Evolutionary conservation across 1,284 basidiomycete genomes (phyloP), one percentile per base, ranked within the genome.

Genomic region (Austroboletus niveus): DNA sequence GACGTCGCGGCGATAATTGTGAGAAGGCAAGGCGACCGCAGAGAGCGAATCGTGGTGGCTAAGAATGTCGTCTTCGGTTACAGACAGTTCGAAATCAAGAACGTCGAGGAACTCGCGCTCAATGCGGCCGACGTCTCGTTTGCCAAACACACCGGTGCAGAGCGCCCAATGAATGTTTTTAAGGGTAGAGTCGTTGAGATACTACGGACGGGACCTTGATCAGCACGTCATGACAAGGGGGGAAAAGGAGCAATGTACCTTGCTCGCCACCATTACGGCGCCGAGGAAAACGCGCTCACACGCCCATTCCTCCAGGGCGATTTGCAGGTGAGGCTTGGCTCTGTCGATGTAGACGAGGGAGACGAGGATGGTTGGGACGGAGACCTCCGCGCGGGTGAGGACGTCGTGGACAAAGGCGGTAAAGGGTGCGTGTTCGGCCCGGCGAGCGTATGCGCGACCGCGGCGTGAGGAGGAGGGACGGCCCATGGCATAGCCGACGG

Each of bases 141-240:
- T 87, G 62, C 86, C 86, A 61, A 89, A 88, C 32, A 89, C 82
- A 47, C 85, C 85, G 0, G 87, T 88, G 71, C 86, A 88, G 12
- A 86, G 72, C 11, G 86, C 85, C 85, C 85, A 88, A 68, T 88
- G 85, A 17, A 86, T 73, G 64, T 88, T 88, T 74, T 88, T 88
- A 17, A 88, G 73, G 12, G 86, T 87, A 17, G 84, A 86, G 62
- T 88, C 85, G 60, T 89, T 87, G 27, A 81, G 69, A 60, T 88
- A 88, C 85, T 87, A 55, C 15, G 47, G 46, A 32, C 31, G 41
- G 35, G 45, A 42, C 47, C 52, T 30, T 42, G 46, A 55, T 61
- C 46, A 58, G 53, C 48, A 42, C 51, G 44, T 42, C 45, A 61
- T 47, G 51, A 35, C 42, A 55, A 55, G 38, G n/a, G 56, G 45